phyloP scores from a whole-genome alignment of 768 basidiomycete species.

The Clathrus columnatus region DNA sequence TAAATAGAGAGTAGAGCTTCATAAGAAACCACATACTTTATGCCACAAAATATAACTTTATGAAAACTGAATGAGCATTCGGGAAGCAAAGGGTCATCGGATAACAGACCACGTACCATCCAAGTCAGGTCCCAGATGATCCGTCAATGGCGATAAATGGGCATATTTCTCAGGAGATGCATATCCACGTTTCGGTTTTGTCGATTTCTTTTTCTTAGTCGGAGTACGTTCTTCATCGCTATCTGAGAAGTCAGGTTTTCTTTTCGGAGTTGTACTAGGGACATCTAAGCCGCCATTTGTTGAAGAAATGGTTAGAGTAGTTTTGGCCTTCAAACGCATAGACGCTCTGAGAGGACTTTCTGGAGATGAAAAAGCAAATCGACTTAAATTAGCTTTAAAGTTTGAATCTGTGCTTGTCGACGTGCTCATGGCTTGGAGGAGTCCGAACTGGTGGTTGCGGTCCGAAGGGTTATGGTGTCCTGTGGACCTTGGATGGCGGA shows the following conservation, averaged over 20 bases:
- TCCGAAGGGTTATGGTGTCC: no score
- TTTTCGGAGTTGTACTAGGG: no score
- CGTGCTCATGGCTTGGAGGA: no score
- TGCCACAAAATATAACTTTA: conserved; percentile 75
- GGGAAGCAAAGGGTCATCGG: neutral
- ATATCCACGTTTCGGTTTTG: conserved; percentile 29
- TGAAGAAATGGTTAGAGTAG: no score
- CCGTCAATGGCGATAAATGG: conserved; percentile 42
- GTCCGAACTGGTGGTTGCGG: no score
- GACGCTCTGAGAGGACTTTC: no score
- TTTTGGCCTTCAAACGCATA: no score
- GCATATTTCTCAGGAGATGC: conserved; percentile 44
- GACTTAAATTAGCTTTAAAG: no score
- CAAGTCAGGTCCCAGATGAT: conserved; percentile 43
- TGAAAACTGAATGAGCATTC: neutral
- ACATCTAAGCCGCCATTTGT: no score
- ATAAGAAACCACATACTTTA: conserved; percentile 51
- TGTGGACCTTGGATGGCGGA: no score
- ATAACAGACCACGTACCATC: conserved; percentile 40
- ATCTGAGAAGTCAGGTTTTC: neutral
- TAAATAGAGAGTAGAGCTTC: neutral
- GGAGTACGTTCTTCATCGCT: neutral
- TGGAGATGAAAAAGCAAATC: no score
- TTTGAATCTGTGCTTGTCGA: no score
- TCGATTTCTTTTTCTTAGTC: neutral